Evolutionary conservation across 1,284 basidiomycete species (phyloP), one percentile per base, ranked within the genome.

Genomic region (Marasmius oreades): DNA sequence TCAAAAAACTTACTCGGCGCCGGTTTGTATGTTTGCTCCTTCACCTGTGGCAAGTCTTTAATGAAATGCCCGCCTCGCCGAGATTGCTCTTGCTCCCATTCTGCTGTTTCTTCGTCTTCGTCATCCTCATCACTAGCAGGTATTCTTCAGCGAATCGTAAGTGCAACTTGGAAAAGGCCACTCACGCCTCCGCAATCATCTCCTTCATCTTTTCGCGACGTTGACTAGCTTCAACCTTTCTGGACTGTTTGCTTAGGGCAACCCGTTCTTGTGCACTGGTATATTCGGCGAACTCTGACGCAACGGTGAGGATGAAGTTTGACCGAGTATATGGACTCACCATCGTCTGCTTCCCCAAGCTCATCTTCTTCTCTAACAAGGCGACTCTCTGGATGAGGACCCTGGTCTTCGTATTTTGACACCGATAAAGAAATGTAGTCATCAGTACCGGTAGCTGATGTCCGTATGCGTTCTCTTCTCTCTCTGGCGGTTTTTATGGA

Each of bases 331-430:
- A 56, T 34, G 20, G n/a, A 68, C 82, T 58, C 62, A 93, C 92
- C 93, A 64, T 97, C 95, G 55, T 96, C 95, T 0, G 90, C 94
- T 64, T 97, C 93, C 0, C 93, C 95, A 1, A 92, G 70, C 63
- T 96, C 93, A 68, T 98, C 95, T 44, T 97, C 95, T 70, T 98
- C 95, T 53, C 95, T 74, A 72, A 94, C 75, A 16, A 98, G 73
- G 16, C 95, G 80, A 65, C 91, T 94, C 64, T 92, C 91, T 10
- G 92, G 93, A 77, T 94, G 92, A n/a, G 92, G 92, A 0, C 92
- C 91, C 62, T 81, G 76, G 16, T 78, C 68, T 28, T 73, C 71
- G 26, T 85, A 80, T 46, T 71, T 80, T 10, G 80, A 78, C 1
- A 93, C 78, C 10, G 88, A 86, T 10, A 98, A 73, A 0, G 93